phyloP scores from a whole-genome alignment of 2,329 filamentous ascomycete species.

The Clonostachys rhizophaga region DNA sequence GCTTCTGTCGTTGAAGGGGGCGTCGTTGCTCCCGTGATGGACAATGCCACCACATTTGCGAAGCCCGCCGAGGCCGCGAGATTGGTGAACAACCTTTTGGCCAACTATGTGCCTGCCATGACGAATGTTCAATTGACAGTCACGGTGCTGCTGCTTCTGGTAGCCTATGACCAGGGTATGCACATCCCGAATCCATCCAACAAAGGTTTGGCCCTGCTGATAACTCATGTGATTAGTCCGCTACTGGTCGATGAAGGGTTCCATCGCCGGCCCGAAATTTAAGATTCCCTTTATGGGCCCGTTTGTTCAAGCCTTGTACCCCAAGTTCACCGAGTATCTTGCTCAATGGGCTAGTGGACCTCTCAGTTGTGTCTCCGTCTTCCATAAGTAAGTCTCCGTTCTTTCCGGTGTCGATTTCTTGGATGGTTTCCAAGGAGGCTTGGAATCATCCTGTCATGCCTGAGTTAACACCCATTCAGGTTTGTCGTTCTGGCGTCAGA shows the following conservation, averaged over 20 bases:
- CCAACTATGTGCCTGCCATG: conserved; percentile 2
- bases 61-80: neutral
- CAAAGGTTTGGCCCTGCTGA: neutral
- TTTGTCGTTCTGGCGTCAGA: conserved; percentile 77
- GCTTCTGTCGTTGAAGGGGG: neutral
- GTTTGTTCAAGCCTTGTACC: conserved; percentile 70
- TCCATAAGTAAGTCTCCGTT: conserved; percentile 62
- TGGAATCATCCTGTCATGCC: too few species aligned
- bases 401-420: neutral
- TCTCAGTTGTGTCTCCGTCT: conserved; percentile 77
- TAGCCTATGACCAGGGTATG: conserved; percentile 34
- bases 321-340: conserved; percentile 69
- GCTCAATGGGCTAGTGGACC: conserved; percentile 75
- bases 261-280: conserved; percentile 57
- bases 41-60: neutral
- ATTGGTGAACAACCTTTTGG: neutral
- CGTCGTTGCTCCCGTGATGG: too few species aligned
- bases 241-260: conserved; percentile 57
- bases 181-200: neutral
- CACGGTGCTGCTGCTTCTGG: conserved; percentile 20
- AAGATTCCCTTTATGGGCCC: conserved; percentile 70
- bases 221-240: conserved; percentile 33
- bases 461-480: conserved; percentile 28
- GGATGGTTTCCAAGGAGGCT: neutral
- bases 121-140: conserved; percentile 4